Percentiles rank a stretch among this genome's conserved stretches.
Evolutionary conservation across 106 monocot species (phyloP).

Genomic region (Acorus gramineus): DNA sequence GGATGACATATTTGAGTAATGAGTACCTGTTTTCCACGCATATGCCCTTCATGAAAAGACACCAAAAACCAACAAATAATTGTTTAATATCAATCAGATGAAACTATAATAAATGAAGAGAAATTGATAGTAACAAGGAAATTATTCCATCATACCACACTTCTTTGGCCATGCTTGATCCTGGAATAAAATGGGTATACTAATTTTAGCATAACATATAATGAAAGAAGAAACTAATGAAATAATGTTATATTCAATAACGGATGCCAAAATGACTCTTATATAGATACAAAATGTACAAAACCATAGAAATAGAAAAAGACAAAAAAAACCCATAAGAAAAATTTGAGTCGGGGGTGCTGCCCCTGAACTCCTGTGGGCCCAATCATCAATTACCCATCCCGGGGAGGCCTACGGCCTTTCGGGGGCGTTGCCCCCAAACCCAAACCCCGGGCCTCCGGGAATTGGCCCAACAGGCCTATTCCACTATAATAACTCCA

Average conservation of each 20-base stretch:
- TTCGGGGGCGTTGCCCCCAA: no score
- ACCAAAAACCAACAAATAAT: constrained; percentile 5
- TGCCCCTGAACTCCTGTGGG: no score
- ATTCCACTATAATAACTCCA: no score
- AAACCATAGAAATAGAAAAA: background rate
- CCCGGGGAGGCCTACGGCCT: no score
- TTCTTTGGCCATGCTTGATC: constrained; percentile 80
- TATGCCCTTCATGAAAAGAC: constrained; percentile 37
- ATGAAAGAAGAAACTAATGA: no score
- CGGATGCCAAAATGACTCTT: background rate
- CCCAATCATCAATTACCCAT: no score
- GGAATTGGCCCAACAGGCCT: no score
- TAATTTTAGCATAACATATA: no score
- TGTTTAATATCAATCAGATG: background rate
- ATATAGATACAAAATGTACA: background rate
- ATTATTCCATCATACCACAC: constrained; percentile 29
- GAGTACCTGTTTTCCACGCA: constrained; percentile 64
- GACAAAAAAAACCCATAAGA: background rate
- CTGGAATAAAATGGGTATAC: constrained; percentile 13
- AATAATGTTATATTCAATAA: background rate
- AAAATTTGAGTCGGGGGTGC: no score
- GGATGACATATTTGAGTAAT: background rate
- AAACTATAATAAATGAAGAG: background rate
- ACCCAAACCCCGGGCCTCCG: no score
- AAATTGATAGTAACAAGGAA: background rate